phyloP scores from a whole-genome alignment of 2,329 filamentous ascomycete species.

The Stagonosporopsis chrysanthemi region DNA sequence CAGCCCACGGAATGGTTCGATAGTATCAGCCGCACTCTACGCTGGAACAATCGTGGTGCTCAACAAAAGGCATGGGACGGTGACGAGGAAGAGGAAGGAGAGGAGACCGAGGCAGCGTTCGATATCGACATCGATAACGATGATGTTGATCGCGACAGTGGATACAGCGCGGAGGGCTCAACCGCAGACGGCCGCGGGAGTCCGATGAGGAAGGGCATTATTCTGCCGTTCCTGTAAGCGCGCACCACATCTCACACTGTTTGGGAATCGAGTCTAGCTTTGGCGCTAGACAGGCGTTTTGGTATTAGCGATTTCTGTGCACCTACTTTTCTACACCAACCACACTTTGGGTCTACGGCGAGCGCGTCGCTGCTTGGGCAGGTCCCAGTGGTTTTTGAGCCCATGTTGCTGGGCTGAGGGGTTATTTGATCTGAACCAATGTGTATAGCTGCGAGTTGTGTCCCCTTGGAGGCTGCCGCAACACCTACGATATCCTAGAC shows the following conservation, averaged over 20 bases:
- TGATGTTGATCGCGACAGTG: conserved; percentile 54
- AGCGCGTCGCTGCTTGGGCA: conserved; percentile 36
- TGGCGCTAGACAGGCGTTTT: conserved; percentile 7
- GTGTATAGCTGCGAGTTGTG: background rate
- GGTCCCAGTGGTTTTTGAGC: conserved; percentile 38
- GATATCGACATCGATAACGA: conserved; percentile 88
- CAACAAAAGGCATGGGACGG: conserved; percentile 84
- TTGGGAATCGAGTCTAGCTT: background rate
- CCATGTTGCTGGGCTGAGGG: conserved; percentile 5
- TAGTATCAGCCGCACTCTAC: conserved; percentile 86
- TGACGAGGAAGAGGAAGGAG: conserved; percentile 54
- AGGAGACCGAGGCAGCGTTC: conserved; percentile 69
- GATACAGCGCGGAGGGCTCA: conserved; percentile 50
- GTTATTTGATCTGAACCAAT: conserved; percentile 5
- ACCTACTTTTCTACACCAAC: conserved; percentile 15
- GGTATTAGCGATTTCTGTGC: conserved; percentile 6
- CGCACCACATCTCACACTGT: background rate
- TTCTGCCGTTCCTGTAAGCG: conserved; percentile 42
- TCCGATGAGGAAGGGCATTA: conserved; percentile 46
- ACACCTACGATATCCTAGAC: conserved; percentile 19
- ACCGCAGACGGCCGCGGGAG: conserved; percentile 44
- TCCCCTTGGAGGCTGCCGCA: conserved; percentile 1
- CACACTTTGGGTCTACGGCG: conserved; percentile 21
- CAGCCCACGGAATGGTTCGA: conserved; percentile 96
- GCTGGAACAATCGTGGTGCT: conserved; percentile 94